Evolutionary conservation across 129 eudicot genomes (phyloP).

Genomic region (Centaurea solstitialis): DNA sequence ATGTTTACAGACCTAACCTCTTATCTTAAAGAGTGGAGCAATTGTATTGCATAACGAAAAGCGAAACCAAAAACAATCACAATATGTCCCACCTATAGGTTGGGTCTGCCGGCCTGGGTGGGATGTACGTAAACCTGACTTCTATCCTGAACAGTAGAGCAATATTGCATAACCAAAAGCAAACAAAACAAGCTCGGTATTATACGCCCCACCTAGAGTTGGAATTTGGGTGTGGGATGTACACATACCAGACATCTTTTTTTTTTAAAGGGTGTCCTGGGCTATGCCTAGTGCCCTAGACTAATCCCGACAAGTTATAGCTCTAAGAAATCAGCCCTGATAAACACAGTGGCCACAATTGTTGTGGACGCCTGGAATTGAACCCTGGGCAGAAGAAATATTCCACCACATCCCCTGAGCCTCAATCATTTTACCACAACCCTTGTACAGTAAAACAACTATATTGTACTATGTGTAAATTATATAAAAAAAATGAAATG

Average conservation of each 20-base stretch:
- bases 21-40: neutral
- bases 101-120: neutral
- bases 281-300: no score
- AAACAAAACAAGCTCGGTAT: neutral
- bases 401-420: no score
- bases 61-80: neutral
- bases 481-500: conserved; percentile 24
- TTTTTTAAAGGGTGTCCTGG: neutral
- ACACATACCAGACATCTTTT: neutral
- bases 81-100: neutral
- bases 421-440: no score
- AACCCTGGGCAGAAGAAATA: no score
- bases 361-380: no score
- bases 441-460: neutral
- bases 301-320: no score
- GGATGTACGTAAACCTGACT: neutral
- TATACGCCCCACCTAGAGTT: neutral
- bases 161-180: neutral
- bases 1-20: neutral
- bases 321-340: no score
- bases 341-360: no score
- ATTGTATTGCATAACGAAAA: neutral
- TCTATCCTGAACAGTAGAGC: neutral
- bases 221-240: neutral
- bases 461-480: conserved; percentile 15